These are phyloP conservation scores for Lanmaoa rubissima DNA, from an alignment of 768 basidiomycete genomes.

Conservation along the genomic window DNA sequence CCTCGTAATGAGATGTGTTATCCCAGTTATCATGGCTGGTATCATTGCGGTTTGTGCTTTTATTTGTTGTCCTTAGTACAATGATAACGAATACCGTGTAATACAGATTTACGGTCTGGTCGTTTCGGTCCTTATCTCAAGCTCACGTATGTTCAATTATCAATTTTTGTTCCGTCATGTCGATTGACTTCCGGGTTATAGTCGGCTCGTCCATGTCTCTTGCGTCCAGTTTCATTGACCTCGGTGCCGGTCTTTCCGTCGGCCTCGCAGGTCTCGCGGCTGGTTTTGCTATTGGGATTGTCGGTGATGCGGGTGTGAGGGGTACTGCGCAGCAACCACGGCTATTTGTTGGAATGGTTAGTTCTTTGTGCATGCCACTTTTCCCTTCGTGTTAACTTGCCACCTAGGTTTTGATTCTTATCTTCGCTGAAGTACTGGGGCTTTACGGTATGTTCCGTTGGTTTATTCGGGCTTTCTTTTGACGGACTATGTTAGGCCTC, in stretches of 20 bases:
- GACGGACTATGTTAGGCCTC: slow-evolving; percentile 45
- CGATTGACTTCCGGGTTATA: slow-evolving; percentile 27
- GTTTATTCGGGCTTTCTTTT: not conserved
- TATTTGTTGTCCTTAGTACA: not conserved
- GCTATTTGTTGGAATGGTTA: slow-evolving; percentile 90
- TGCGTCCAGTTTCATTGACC: slow-evolving; percentile 90
- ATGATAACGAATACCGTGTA: not conserved
- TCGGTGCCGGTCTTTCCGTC: slow-evolving; percentile 90
- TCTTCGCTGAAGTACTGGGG: slow-evolving; percentile 93
- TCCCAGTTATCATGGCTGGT: slow-evolving; percentile 99
- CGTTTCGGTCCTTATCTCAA: slow-evolving; percentile 95
- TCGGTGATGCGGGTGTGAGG: slow-evolving; percentile 97
- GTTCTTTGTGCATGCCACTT: slow-evolving; percentile 20
- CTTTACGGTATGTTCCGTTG: slow-evolving; percentile 61
- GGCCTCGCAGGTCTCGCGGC: slow-evolving; percentile 95
- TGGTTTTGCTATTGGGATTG: slow-evolving; percentile 97
- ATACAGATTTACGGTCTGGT: slow-evolving; percentile 93
- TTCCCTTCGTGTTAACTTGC: slow-evolving; percentile 1
- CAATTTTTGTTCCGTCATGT: not conserved
- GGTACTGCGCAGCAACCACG: slow-evolving; percentile 97
- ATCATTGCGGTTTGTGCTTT: slow-evolving; percentile 87
- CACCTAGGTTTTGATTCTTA: slow-evolving; percentile 88
- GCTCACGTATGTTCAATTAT: slow-evolving; percentile 61
- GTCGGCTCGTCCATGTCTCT: slow-evolving; percentile 81
- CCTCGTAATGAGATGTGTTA: slow-evolving; percentile 96